Base-by-base conservation (phyloP, 192 early-diverging fungal genomes). In the Spinellus fusiger region DNA sequence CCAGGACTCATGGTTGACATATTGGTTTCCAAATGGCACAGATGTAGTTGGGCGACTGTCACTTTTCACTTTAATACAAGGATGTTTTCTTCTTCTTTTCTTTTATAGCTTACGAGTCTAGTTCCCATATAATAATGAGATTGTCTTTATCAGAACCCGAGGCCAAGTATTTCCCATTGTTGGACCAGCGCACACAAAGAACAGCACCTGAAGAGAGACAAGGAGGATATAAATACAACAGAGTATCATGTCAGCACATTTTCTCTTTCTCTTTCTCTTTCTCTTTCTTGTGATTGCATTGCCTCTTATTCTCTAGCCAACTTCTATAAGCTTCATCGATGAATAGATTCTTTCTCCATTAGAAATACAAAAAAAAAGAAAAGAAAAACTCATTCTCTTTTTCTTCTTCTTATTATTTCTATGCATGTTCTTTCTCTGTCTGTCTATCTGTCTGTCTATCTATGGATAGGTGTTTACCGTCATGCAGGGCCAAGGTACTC, bases 81-180 rank as follows among this genome's bases (percentile, higher is more conserved):
- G 27, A 31, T n/a, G 10, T 15, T 25, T 33, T 3, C 18, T n/a
- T 9, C 28, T 13, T 29, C 2, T 23, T 16, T 50, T 0, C 6
- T n/a, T 26, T 35, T 2, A 12, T 2, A 1, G 4, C 60, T 48
- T 76, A 81, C 77, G 63, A 77, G 63, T 95, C 93, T 50, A 81
- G 66, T 63, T 88, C 84, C 93, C 93, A 98, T 13, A 98, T 86
- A 51, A 96, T 80, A 44, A 98, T 84, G n/a, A 86, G 84, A 71
- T 81, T 86, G 64, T 98, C 96, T 25, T 64, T 73, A 69, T 98
- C 96, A 0, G 93, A 90, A 22, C 94, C 91, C 1, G 88, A 87
- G 9, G 96, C 96, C 44, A 98, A 66, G 53, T 89, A 88, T 49
- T 68, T 77, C 0, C 90, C 91, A 28, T 61, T 70, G 18, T 85